Conservation (phyloP, 2,329 filamentous ascomycete species). For the Chaetomiaceae sp. region DNA sequence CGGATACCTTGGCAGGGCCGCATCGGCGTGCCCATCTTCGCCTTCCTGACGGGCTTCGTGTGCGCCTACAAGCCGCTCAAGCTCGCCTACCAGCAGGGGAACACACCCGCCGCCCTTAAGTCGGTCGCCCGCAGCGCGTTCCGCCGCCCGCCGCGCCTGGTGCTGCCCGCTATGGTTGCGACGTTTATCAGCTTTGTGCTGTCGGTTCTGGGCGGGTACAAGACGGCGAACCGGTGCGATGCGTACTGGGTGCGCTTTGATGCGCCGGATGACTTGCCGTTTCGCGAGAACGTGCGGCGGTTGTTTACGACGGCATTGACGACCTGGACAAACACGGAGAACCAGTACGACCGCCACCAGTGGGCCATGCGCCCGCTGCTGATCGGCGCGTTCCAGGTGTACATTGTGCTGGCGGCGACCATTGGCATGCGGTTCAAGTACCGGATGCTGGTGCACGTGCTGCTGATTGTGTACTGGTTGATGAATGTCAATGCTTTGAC, state of each 20-base stretch:
- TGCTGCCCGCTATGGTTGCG: slow-evolving; percentile 46
- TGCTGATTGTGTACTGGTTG: slow-evolving; percentile 44
- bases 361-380: slow-evolving; percentile 47
- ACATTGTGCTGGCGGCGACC: slow-evolving; percentile 40
- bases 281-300: slow-evolving; percentile 39
- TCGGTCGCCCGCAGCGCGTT: slow-evolving; percentile 48
- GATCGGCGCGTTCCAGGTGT: slow-evolving; percentile 45
- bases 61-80: slow-evolving; percentile 50
- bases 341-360: slow-evolving; percentile 48
- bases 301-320: slow-evolving; percentile 40
- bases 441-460: slow-evolving; percentile 38
- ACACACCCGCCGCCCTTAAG: slow-evolving; percentile 37
- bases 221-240: slow-evolving; percentile 41
- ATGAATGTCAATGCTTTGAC: slow-evolving; percentile 39
- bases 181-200: slow-evolving; percentile 44
- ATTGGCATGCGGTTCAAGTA: slow-evolving; percentile 43
- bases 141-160: slow-evolving; percentile 44
- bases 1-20: slow-evolving; percentile 50
- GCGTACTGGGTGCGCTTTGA: slow-evolving; percentile 47
- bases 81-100: slow-evolving; percentile 39
- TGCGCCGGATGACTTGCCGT: slow-evolving; percentile 37
- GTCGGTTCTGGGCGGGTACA: slow-evolving; percentile 43
- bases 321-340: slow-evolving; percentile 45
- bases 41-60: slow-evolving; percentile 50
- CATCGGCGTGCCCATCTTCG: slow-evolving; percentile 50